These are phyloP conservation scores for Senecio squalidus DNA, from an alignment of 140 eudicot genomes.

Conservation along the genomic window DNA sequence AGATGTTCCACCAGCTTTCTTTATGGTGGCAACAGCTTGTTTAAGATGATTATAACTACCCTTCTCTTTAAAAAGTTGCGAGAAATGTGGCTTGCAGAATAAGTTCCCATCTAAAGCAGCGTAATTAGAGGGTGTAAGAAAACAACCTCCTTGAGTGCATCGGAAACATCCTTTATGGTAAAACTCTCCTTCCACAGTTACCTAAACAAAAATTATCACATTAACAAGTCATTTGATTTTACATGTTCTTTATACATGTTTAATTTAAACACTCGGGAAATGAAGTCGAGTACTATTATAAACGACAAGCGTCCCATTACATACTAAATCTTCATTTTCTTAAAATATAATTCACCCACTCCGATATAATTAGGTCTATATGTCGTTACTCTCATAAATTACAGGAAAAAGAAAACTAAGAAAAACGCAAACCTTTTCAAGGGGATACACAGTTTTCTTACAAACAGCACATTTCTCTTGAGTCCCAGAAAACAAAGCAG, in stretches of 20 bases:
- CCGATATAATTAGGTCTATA: too few species aligned
- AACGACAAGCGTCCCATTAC: too few species aligned
- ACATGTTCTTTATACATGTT: too few species aligned
- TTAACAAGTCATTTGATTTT: neutral
- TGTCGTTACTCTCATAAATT: too few species aligned
- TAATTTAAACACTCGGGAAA: too few species aligned
- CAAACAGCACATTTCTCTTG: conserved; percentile 87
- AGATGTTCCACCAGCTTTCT: conserved; percentile 18
- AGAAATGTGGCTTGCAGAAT: conserved; percentile 80
- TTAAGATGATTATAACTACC: conserved; percentile 61
- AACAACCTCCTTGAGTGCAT: conserved; percentile 78
- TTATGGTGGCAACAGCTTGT: conserved; percentile 34
- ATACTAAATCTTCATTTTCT: too few species aligned
- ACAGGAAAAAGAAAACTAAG: too few species aligned
- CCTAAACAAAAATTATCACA: conserved; percentile 23
- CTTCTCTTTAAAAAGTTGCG: conserved; percentile 73
- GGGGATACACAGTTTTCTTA: conserved; percentile 84
- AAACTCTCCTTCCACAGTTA: conserved; percentile 75
- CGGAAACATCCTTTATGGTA: conserved; percentile 74
- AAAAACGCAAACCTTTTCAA: conserved; percentile 70
- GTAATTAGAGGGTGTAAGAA: conserved; percentile 54
- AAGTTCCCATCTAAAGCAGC: conserved; percentile 78
- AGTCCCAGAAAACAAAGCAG: conserved; percentile 88
- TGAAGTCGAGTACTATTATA: too few species aligned
- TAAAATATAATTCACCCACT: too few species aligned